Percentiles rank a stretch among this genome's conserved stretches.
phyloP scores from a whole-genome alignment of 2,329 filamentous ascomycete genomes.

The Colletotrichum tanaceti region DNA sequence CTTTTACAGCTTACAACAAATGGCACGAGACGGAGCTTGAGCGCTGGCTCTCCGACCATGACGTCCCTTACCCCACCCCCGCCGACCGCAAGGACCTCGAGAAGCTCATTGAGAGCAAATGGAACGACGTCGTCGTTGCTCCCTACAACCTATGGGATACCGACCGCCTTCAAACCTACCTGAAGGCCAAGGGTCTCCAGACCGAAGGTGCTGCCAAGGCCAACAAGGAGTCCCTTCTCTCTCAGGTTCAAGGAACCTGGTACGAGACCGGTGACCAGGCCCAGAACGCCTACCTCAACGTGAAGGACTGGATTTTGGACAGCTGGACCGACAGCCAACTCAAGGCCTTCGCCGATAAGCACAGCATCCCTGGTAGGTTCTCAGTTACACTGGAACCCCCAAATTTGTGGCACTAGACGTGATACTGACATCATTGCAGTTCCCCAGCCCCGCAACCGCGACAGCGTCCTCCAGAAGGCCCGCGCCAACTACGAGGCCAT shows the following conservation, averaged over 20 bases:
- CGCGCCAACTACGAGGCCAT: slow-evolving; percentile 84
- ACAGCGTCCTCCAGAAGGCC: slow-evolving; percentile 80
- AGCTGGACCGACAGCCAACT: slow-evolving; percentile 95
- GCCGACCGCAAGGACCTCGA: slow-evolving; percentile 96
- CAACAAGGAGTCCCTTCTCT: slow-evolving; percentile 75
- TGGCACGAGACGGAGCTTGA: slow-evolving; percentile 99
- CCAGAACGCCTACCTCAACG: slow-evolving; percentile 75
- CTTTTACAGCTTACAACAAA: slow-evolving; percentile 85
- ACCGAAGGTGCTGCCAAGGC: slow-evolving; percentile 73
- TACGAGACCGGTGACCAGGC: slow-evolving; percentile 83
- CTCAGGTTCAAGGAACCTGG: slow-evolving; percentile 79
- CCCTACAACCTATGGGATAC: slow-evolving; percentile 84
- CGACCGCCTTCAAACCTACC: slow-evolving; percentile 73
- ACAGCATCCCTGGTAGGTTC: slow-evolving; percentile 77
- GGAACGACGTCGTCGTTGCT: slow-evolving; percentile 79
- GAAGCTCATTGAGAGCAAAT: slow-evolving; percentile 87
- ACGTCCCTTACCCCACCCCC: slow-evolving; percentile 88
- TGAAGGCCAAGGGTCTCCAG: slow-evolving; percentile 78
- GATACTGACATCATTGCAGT: slow-evolving; percentile 55
- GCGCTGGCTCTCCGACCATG: slow-evolving; percentile 93
- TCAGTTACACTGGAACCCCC: no score
- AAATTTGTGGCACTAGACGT: neutral
- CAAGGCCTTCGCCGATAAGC: slow-evolving; percentile 90
- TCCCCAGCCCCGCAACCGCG: slow-evolving; percentile 87
- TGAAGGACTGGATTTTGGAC: slow-evolving; percentile 94